These are phyloP conservation scores for Fusarium graminum DNA, from an alignment of 2,329 filamentous ascomycete species.

Conservation along the genomic window DNA sequence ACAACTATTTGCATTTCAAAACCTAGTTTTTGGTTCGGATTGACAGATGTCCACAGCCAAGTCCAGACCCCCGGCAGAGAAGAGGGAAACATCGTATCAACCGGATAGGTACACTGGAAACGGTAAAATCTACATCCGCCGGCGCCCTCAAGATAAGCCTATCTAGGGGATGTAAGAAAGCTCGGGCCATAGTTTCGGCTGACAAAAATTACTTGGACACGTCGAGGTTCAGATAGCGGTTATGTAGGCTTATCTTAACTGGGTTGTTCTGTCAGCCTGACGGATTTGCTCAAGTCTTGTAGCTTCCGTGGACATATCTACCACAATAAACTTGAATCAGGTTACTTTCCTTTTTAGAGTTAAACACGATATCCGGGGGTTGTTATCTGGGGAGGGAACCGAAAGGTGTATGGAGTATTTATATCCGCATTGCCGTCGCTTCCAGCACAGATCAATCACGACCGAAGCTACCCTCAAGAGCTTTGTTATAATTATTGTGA, in stretches of 20 bases:
- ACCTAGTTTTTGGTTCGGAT: neutral
- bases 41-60: neutral
- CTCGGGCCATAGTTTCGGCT: neutral
- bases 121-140: neutral
- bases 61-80: neutral
- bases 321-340: neutral
- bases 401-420: neutral
- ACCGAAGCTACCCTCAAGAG: neutral
- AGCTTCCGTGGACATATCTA: neutral
- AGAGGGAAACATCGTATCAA: neutral
- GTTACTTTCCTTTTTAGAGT: too few species aligned
- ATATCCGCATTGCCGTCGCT: neutral
- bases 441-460: neutral
- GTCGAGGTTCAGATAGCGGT: neutral
- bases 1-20: neutral
- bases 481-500: too few species aligned
- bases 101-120: neutral
- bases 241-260: neutral
- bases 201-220: neutral
- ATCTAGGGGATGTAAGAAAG: neutral
- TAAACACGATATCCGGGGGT: fast-evolving
- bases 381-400: neutral
- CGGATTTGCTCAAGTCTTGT: neutral
- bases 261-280: neutral
- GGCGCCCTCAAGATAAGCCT: neutral